Percentiles rank a stretch among this genome's conserved stretches.
Evolutionary conservation across 2,329 filamentous ascomycete genomes (phyloP).

Genomic region (Cercospora brassicicola): DNA sequence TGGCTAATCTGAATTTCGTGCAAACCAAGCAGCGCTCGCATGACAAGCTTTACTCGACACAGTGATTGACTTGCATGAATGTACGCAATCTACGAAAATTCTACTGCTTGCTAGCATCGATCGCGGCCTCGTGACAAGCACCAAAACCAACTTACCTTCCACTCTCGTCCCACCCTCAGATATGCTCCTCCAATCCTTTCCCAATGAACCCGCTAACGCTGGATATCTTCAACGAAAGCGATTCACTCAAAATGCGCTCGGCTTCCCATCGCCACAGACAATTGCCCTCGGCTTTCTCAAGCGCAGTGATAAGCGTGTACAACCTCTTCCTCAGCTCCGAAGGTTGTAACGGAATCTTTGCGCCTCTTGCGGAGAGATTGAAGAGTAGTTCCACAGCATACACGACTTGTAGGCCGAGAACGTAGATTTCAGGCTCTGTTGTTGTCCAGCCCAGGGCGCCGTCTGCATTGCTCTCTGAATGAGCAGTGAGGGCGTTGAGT

Average conservation of each 20-base stretch:
- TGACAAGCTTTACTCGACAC: neutral
- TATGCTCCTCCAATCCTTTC: constrained; percentile 10
- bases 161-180: neutral
- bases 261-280: constrained; percentile 42
- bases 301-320: constrained; percentile 31
- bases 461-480: constrained; percentile 49
- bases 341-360: constrained; percentile 26
- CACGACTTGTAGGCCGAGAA: constrained; percentile 53
- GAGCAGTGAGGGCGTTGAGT: constrained; percentile 46
- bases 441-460: constrained; percentile 69
- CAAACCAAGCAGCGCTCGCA: neutral
- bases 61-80: neutral
- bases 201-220: constrained; percentile 6
- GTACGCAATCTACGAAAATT: neutral
- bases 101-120: neutral
- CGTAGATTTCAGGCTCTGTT: constrained; percentile 62
- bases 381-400: constrained; percentile 45
- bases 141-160: no score
- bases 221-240: constrained; percentile 22
- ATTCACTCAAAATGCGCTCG: constrained; percentile 37
- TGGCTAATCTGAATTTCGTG: constrained; percentile 29
- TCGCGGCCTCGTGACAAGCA: neutral
- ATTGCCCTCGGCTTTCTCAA: constrained; percentile 33
- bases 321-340: constrained; percentile 35
- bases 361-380: constrained; percentile 25